phyloP scores from a whole-genome alignment of 2,329 filamentous ascomycete species.

The Didymosphaeria variabile region DNA sequence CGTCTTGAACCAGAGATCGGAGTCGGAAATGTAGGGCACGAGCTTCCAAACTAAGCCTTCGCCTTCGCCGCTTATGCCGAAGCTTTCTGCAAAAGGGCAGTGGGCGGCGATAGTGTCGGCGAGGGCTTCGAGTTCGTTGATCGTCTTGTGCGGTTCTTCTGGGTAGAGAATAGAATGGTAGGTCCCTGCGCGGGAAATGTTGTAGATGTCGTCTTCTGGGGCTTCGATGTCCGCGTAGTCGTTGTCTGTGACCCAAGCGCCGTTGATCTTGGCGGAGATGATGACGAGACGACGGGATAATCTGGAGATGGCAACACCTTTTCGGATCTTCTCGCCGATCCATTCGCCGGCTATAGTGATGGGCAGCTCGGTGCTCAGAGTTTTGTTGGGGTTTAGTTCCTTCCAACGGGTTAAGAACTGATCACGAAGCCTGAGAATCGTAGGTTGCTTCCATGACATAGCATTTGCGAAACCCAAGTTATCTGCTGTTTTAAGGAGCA shows the following conservation, averaged over 20 bases:
- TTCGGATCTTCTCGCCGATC: constrained; percentile 41
- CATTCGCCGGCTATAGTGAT: constrained; percentile 43
- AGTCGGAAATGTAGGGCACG: constrained; percentile 21
- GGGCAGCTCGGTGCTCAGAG: constrained; percentile 20
- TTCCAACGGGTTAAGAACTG: constrained; percentile 29
- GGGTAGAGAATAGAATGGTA: constrained; percentile 30
- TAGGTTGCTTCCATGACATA: constrained; percentile 27
- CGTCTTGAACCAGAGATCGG: constrained; percentile 38
- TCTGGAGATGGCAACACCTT: constrained; percentile 33
- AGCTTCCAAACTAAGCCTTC: constrained; percentile 42
- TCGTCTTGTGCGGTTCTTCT: constrained; percentile 21
- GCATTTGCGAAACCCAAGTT: constrained; percentile 36
- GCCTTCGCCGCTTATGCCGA: constrained; percentile 32
- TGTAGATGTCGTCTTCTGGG: constrained; percentile 32
- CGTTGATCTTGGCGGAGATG: constrained; percentile 37
- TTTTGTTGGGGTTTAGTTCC: constrained; percentile 22
- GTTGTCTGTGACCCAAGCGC: constrained; percentile 33
- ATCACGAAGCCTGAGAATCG: constrained; percentile 31
- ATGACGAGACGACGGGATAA: constrained; percentile 40
- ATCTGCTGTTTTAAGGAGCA: constrained; percentile 26
- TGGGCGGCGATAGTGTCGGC: constrained; percentile 30
- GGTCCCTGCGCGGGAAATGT: constrained; percentile 33
- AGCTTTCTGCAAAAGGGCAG: constrained; percentile 37
- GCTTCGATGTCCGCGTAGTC: constrained; percentile 32
- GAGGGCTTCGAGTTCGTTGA: constrained; percentile 22